These are phyloP conservation scores for Nicotiana sylvestris DNA, from an alignment of 257 asterid species.

Conservation along the genomic window DNA sequence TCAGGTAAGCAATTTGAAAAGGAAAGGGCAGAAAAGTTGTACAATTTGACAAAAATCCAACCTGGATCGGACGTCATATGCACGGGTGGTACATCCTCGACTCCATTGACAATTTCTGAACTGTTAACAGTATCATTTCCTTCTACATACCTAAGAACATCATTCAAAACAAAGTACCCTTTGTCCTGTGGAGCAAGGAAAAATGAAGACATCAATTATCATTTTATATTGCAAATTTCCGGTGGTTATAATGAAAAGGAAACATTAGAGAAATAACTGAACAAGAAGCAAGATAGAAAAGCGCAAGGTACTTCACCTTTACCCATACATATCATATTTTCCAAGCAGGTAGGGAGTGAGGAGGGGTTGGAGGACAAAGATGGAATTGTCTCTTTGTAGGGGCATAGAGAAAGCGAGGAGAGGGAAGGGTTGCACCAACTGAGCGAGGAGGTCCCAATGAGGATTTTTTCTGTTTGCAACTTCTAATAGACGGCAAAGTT, in stretches of 20 bases:
- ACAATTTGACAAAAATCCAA: constrained; percentile 10
- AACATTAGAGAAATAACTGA: background rate
- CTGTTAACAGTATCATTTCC: constrained; percentile 40
- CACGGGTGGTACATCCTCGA: constrained; percentile 28
- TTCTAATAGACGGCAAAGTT: no score
- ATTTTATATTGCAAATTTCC: background rate
- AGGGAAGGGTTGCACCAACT: no score
- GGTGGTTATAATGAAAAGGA: background rate
- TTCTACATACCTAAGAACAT: constrained; percentile 64
- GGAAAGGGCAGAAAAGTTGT: background rate
- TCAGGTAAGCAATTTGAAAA: background rate
- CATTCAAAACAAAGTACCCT: constrained; percentile 82
- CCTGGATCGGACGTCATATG: constrained; percentile 52
- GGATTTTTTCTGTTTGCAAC: no score
- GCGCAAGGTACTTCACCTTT: background rate
- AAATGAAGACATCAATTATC: constrained; percentile 27
- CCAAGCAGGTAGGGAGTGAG: no score
- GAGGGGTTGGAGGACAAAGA: no score
- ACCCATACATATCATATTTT: no score
- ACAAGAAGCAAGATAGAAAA: background rate
- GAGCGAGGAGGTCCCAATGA: no score
- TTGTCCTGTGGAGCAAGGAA: constrained; percentile 95
- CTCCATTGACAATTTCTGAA: constrained; percentile 29
- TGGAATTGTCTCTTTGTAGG: no score
- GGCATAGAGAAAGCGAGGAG: no score